These are phyloP conservation scores for Primulina tabacum DNA, from an alignment of 257 asterid species.

Conservation along the genomic window DNA sequence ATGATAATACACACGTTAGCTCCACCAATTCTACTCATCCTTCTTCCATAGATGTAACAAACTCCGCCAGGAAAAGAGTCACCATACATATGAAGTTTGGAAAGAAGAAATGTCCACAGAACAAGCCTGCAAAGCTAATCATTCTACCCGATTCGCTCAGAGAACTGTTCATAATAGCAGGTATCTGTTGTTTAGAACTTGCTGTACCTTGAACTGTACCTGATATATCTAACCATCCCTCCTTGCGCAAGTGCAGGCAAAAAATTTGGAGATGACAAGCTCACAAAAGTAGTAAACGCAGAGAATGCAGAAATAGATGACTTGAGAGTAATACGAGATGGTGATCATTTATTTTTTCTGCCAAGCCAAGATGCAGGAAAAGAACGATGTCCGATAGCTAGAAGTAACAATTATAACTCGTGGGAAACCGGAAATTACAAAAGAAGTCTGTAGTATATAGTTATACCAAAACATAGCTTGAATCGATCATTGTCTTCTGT, in stretches of 20 bases:
- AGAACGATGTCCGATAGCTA: slow-evolving; percentile 26
- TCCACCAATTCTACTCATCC: slow-evolving; percentile 31
- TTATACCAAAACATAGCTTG: slow-evolving; percentile 23
- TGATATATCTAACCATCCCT: slow-evolving; percentile 27
- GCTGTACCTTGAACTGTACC: slow-evolving; percentile 5
- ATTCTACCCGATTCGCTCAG: slow-evolving; percentile 68
- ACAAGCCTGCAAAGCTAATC: slow-evolving; percentile 48
- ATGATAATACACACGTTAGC: slow-evolving; percentile 27
- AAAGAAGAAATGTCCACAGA: slow-evolving; percentile 26
- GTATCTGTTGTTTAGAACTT: slow-evolving; percentile 33
- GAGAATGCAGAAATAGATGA: slow-evolving; percentile 86
- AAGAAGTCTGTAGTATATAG: slow-evolving; percentile 14
- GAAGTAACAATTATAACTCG: slow-evolving; percentile 13
- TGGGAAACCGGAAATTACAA: slow-evolving; percentile 27
- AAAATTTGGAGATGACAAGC: slow-evolving; percentile 51
- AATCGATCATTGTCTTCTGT: slow-evolving; percentile 23
- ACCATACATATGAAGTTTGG: slow-evolving; percentile 57
- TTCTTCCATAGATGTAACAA: slow-evolving; percentile 25
- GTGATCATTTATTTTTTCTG: slow-evolving; percentile 72
- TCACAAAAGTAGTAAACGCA: slow-evolving; percentile 46
- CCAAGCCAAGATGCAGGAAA: slow-evolving; percentile 30
- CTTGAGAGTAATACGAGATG: slow-evolving; percentile 66
- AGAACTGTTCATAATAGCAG: slow-evolving; percentile 62
- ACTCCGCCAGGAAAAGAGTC: slow-evolving; percentile 55
- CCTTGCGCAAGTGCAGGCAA: slow-evolving; percentile 63